Conservation (phyloP, 257 asterid genomes). For the Cordia subcordata region DNA sequence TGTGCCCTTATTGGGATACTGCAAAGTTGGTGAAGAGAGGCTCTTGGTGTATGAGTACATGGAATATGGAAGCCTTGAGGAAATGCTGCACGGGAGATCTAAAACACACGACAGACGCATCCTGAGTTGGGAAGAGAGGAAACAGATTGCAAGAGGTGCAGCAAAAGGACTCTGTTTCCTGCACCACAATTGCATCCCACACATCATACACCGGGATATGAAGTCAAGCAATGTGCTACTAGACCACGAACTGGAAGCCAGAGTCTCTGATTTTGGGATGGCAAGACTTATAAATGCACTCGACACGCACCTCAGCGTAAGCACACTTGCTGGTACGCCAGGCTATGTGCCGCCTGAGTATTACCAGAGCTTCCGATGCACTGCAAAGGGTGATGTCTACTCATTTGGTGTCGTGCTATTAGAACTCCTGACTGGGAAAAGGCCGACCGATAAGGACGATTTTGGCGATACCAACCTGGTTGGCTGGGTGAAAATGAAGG, state of each 20-base stretch:
- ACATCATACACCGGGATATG: constrained; percentile 91
- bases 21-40: constrained; percentile 90
- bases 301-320: constrained; percentile 84
- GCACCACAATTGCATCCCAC: constrained; percentile 97
- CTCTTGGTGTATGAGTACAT: constrained; percentile 80
- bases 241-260: constrained; percentile 73
- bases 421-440: constrained; percentile 78
- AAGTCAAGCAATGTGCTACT: constrained; percentile 83
- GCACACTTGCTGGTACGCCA: constrained; percentile 91
- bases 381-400: constrained; percentile 87
- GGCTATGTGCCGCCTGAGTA: constrained; percentile 98
- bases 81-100: constrained; percentile 61
- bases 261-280: constrained; percentile 95
- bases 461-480: constrained; percentile 91
- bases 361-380: constrained; percentile 94
- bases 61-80: constrained; percentile 81
- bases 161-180: constrained; percentile 90
- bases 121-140: constrained; percentile 76
- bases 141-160: constrained; percentile 82
- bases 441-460: constrained; percentile 95
- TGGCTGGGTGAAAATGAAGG: constrained; percentile 93
- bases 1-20: constrained; percentile 77
- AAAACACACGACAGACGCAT: constrained; percentile 31
- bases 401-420: constrained; percentile 78
- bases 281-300: constrained; percentile 87